These are phyloP conservation scores for Centella asiatica DNA, from an alignment of 129 eudicot genomes.

Conservation along the genomic window DNA sequence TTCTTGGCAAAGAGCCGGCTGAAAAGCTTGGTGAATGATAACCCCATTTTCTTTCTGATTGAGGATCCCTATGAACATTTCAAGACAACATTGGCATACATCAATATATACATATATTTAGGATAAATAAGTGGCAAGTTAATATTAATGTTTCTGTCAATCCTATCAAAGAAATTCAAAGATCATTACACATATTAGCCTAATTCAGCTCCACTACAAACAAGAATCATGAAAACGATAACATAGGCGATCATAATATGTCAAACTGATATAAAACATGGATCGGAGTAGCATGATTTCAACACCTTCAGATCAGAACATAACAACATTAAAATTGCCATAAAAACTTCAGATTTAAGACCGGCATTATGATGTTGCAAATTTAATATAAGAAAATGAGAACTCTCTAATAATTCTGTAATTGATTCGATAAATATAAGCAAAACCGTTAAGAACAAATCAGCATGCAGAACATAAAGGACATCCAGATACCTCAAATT, in stretches of 20 bases:
- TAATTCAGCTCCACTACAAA: too few species aligned
- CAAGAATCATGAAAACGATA: too few species aligned
- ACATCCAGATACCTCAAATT: neutral
- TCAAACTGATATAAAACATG: neutral
- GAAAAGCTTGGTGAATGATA: conserved; percentile 88
- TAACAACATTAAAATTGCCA: too few species aligned
- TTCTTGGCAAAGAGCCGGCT: conserved; percentile 98
- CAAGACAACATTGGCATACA: neutral
- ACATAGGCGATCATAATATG: neutral
- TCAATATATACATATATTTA: neutral
- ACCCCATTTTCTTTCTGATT: conserved; percentile 61
- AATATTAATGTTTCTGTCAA: neutral
- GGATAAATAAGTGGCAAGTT: neutral
- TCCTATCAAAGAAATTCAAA: neutral
- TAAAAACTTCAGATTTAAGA: neutral
- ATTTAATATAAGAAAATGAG: neutral
- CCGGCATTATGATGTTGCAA: neutral
- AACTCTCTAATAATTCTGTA: neutral
- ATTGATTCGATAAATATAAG: neutral
- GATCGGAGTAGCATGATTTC: neutral
- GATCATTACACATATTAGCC: too few species aligned
- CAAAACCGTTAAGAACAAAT: neutral
- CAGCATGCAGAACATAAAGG: neutral
- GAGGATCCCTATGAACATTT: conserved; percentile 30
- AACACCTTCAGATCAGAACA: conserved; percentile 9